phyloP scores from a whole-genome alignment of 768 basidiomycete genomes.

The Russula sp. region DNA sequence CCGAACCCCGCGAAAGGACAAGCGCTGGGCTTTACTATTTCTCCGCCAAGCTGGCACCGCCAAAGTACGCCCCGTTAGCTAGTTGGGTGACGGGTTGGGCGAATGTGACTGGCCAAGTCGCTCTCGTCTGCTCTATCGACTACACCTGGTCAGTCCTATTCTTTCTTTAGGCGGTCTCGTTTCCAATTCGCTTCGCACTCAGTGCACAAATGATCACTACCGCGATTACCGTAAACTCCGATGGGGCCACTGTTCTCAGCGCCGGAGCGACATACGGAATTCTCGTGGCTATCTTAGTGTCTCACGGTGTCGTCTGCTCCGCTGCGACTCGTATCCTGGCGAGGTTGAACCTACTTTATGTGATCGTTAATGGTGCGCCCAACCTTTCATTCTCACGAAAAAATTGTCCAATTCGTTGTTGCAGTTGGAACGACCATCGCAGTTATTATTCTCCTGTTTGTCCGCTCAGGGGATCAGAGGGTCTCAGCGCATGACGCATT shows the following conservation, averaged over 20 bases:
- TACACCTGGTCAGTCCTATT: conserved; percentile 48
- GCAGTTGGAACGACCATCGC: conserved; percentile 61
- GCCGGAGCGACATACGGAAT: conserved; percentile 64
- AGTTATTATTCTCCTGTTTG: conserved; percentile 54
- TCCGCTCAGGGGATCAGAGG: conserved; percentile 43
- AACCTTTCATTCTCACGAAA: not conserved
- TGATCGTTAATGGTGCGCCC: conserved; percentile 52
- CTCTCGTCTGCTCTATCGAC: conserved; percentile 69
- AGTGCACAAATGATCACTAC: conserved; percentile 76
- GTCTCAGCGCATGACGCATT: conserved; percentile 68
- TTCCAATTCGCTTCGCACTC: not conserved
- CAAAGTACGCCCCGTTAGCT: conserved; percentile 52
- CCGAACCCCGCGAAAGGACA: conserved; percentile 40
- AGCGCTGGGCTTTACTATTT: conserved; percentile 78
- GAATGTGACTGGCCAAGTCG: conserved; percentile 65
- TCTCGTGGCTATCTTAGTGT: conserved; percentile 53
- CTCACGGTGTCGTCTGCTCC: conserved; percentile 68
- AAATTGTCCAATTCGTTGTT: not conserved
- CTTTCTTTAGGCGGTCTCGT: not conserved
- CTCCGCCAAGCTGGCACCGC: conserved; percentile 66
- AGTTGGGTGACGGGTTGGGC: conserved; percentile 71
- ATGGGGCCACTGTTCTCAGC: conserved; percentile 47
- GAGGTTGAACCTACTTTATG: conserved; percentile 65
- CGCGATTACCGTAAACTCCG: conserved; percentile 55
- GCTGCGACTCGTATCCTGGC: conserved; percentile 61